Evolutionary conservation across 2,329 filamentous ascomycete genomes (phyloP).

Genomic region (Pestalotiopsis sp.): DNA sequence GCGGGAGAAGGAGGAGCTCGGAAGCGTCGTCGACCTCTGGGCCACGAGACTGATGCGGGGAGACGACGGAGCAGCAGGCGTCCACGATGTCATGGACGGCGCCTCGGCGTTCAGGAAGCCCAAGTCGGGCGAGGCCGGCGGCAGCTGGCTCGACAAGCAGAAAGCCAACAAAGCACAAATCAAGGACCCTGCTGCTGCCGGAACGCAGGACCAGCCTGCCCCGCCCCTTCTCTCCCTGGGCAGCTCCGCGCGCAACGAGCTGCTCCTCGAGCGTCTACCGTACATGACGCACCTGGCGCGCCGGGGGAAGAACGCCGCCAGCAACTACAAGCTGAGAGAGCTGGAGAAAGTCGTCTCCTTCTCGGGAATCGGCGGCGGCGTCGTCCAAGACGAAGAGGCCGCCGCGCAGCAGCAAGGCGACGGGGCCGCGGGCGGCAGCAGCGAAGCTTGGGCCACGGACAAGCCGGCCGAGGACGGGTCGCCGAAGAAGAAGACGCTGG

Average conservation of each 20-base stretch:
- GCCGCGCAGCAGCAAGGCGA: constrained; percentile 40
- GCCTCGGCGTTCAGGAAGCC: constrained; percentile 50
- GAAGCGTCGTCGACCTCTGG: constrained; percentile 71
- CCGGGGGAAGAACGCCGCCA: constrained; percentile 23
- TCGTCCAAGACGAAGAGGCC: constrained; percentile 23
- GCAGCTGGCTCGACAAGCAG: constrained; percentile 20
- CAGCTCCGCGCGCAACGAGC: constrained; percentile 67
- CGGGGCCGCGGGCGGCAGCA: constrained; percentile 32
- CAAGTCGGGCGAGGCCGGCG: constrained; percentile 28
- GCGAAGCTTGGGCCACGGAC: constrained; percentile 62
- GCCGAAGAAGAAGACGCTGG: constrained; percentile 45
- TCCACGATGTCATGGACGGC: constrained; percentile 42
- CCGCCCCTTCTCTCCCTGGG: constrained; percentile 58
- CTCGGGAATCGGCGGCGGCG: constrained; percentile 49
- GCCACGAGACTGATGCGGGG: constrained; percentile 60
- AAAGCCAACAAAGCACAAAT: constrained; percentile 18
- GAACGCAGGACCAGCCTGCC: constrained; percentile 21
- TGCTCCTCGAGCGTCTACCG: constrained; percentile 83
- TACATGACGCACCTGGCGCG: constrained; percentile 73
- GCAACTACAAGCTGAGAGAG: constrained; percentile 25
- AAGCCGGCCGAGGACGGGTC: constrained; percentile 55
- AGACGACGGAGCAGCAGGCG: constrained; percentile 42
- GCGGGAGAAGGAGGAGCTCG: constrained; percentile 79
- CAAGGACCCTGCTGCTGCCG: constrained; percentile 17
- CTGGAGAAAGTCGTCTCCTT: constrained; percentile 67